Conservation (phyloP, 805 yeast genomes). For the Teunomyces atbi region DNA sequence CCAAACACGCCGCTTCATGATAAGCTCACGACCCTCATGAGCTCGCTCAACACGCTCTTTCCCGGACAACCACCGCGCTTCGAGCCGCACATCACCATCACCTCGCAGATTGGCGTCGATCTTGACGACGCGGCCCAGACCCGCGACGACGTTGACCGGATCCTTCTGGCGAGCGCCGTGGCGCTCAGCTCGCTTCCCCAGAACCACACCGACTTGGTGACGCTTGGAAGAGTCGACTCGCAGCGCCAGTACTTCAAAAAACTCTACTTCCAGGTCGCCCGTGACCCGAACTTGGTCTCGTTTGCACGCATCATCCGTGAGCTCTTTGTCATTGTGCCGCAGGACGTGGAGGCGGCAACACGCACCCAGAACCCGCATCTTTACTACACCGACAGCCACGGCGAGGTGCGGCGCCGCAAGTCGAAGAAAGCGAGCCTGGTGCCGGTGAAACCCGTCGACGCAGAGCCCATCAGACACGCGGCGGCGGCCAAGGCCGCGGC, state of each 20-base stretch:
- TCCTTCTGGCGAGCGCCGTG: slow-evolving; percentile 56
- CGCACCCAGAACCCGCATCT: slow-evolving; percentile 37
- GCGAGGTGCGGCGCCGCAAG: slow-evolving; percentile 26
- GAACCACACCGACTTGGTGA: slow-evolving; percentile 39
- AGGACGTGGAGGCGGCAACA: slow-evolving; percentile 35
- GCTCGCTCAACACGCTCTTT: slow-evolving; percentile 68
- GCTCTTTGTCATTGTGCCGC: slow-evolving; percentile 50
- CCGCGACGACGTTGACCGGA: slow-evolving; percentile 56
- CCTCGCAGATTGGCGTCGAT: slow-evolving; percentile 55
- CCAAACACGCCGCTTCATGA: slow-evolving; percentile 53
- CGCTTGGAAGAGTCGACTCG: slow-evolving; percentile 42
- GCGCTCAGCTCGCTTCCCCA: slow-evolving; percentile 47
- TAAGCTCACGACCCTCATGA: slow-evolving; percentile 55
- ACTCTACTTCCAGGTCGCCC: slow-evolving; percentile 47
- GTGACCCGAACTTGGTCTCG: slow-evolving; percentile 46
- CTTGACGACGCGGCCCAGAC: slow-evolving; percentile 32
- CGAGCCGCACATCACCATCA: slow-evolving; percentile 76
- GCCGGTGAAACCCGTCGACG: slow-evolving; percentile 24
- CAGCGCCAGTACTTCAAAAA: slow-evolving; percentile 54
- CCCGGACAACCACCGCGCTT: slow-evolving; percentile 63
- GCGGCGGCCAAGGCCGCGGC: slow-evolving; percentile 48
- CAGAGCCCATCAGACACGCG: slow-evolving; percentile 31
- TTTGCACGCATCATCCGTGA: slow-evolving; percentile 59
- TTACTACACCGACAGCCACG: slow-evolving; percentile 32
- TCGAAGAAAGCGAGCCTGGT: slow-evolving; percentile 6